Evolutionary conservation across 176 grass and related monocot species (phyloP), one percentile per base, ranked within the genome.

Genomic region (Bonia amplexicaulis): DNA sequence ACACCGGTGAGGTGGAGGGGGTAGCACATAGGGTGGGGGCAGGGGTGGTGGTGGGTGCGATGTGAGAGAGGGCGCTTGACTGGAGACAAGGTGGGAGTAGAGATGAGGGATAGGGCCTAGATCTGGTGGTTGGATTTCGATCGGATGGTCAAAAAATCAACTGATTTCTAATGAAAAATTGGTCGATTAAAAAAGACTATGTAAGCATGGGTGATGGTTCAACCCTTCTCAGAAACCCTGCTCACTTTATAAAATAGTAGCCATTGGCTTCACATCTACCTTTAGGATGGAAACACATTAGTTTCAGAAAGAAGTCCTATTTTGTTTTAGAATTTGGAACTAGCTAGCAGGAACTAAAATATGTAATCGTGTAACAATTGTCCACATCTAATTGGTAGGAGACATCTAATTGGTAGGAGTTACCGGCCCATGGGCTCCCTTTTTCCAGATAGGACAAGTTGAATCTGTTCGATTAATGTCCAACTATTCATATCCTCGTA

Each of bases 361-460:
- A 48, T 47, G n/a, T 25, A 45, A 25, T 6, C 3, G 2, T 1
- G 4, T 45, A 70, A 70, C 8, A 20, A 6, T 71, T 71, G 22
- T 0, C 6, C 10, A 71, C 5, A 14, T 71, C 22, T 44, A 22
- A 44, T 44, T 23, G 11, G 1, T 27, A 62, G 12, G 2, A 27
- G 60, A 71, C 5, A 14, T 71, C 22, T 44, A 22, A 44, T 44
- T 23, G 11, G 1, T 27, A 62, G 12, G 2, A 27, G 60, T 62
- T 62, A 62, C 5, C 0, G 1, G 0, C 0, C 0, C 9, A 25
- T 25, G 10, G n/a, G 3, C 3, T 31, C 6, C 23, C 2, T 63
- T 31, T 63, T 63, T 64, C 6, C 2, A 0, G 5, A 64, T 31
- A 64, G 13, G 2, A 48, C n/a, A 27, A 15, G 3, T 27, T 47